phyloP scores from a whole-genome alignment of 805 yeast species.

The Kockiozyma suomiensis region DNA sequence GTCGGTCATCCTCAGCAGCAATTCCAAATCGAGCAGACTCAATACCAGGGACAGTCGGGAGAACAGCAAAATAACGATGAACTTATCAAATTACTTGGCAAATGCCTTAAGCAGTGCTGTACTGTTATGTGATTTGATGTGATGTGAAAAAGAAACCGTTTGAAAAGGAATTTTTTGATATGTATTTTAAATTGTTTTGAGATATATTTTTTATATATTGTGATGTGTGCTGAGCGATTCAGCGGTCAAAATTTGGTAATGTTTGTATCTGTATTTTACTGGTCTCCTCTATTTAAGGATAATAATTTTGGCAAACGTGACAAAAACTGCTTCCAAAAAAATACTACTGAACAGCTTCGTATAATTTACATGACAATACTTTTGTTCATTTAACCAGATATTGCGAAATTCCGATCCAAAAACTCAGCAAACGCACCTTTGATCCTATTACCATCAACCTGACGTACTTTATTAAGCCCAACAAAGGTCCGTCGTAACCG shows the following conservation, averaged over 20 bases:
- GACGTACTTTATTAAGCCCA: slow-evolving; percentile 76
- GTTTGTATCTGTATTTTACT: not conserved
- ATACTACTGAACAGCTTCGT: too few species aligned
- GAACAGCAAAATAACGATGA: slow-evolving; percentile 35
- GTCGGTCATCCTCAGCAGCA: slow-evolving; percentile 36
- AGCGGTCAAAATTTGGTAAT: not conserved
- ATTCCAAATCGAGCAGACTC: slow-evolving; percentile 33
- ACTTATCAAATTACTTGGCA: slow-evolving; percentile 4
- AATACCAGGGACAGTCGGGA: slow-evolving; percentile 35
- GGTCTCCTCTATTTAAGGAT: not conserved
- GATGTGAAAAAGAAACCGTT: not conserved
- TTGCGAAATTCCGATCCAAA: slow-evolving; percentile 61
- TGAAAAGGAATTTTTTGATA: too few species aligned
- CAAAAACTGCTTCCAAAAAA: too few species aligned
- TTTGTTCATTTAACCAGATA: not conserved
- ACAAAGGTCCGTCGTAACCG: slow-evolving; percentile 82
- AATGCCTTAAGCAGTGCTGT: slow-evolving; percentile 31
- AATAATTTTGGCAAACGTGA: too few species aligned
- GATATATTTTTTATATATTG: not conserved
- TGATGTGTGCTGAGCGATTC: too few species aligned
- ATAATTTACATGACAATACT: too few species aligned
- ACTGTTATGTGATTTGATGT: slow-evolving; percentile 19
- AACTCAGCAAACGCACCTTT: slow-evolving; percentile 76
- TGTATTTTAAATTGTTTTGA: not conserved
- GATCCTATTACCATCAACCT: slow-evolving; percentile 69